Evolutionary conservation across 75 land plant species (phyloP).

Genomic region (Larix kaempferi): DNA sequence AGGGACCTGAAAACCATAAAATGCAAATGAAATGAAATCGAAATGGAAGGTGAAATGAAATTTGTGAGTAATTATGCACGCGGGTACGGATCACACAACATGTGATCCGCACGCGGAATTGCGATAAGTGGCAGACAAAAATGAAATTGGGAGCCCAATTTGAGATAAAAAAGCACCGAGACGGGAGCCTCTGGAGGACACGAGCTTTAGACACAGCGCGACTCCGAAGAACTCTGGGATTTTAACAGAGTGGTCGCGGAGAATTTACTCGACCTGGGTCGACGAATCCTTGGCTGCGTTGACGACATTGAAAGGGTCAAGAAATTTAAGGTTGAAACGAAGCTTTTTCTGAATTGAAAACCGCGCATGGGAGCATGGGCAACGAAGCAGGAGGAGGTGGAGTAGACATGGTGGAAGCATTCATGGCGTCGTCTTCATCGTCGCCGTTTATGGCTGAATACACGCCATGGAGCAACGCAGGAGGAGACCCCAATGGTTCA

Average conservation of each 20-base stretch:
- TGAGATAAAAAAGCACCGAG: background rate
- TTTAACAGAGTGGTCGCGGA: too few relatives aligned
- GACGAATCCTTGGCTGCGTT: too few relatives aligned
- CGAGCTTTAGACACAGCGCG: too few relatives aligned
- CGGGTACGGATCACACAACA: too few relatives aligned
- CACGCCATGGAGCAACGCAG: background rate
- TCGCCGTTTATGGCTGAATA: background rate
- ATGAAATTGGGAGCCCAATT: background rate
- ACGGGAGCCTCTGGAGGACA: background rate
- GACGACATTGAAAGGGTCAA: background rate
- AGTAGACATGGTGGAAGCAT: slow-evolving; percentile 4
- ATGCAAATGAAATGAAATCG: background rate
- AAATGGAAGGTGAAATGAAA: background rate
- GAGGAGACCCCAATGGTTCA: background rate
- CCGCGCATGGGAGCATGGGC: background rate
- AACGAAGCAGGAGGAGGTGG: background rate
- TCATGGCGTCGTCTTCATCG: background rate
- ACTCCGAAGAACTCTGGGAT: too few relatives aligned
- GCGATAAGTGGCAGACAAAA: background rate
- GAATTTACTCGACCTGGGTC: too few relatives aligned
- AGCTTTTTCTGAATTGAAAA: background rate
- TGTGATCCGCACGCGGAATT: background rate
- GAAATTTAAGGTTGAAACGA: background rate
- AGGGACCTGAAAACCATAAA: background rate
- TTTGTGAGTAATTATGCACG: background rate